phyloP scores from a whole-genome alignment of 495 filamentous ascomycete species.

The Oidiodendron maius region DNA sequence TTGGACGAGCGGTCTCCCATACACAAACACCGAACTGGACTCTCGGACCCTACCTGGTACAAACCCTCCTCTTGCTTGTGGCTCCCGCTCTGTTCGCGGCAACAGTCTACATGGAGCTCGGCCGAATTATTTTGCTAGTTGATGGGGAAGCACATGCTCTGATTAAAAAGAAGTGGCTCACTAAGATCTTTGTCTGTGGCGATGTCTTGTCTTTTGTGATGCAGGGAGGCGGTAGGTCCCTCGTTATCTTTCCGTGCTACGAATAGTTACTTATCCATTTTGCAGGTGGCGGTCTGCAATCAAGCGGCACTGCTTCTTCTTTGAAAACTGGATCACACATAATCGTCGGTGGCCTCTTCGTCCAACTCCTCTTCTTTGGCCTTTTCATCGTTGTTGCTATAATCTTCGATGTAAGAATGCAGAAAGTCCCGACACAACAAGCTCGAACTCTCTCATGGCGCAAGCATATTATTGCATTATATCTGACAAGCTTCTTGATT shows the following conservation, averaged over 20 bases:
- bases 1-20: conserved; percentile 31
- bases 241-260: not conserved
- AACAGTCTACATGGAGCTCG: conserved; percentile 46
- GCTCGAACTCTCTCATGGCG: not conserved
- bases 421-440: conserved; percentile 9
- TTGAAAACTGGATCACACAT: conserved; percentile 23
- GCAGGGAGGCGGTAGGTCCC: conserved; percentile 25
- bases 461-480: conserved; percentile 30
- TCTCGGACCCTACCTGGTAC: conserved; percentile 35
- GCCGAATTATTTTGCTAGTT: conserved; percentile 32
- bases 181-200: conserved; percentile 36
- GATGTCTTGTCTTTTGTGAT: conserved; percentile 37
- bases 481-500: conserved; percentile 46
- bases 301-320: not conserved
- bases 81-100: conserved; percentile 45
- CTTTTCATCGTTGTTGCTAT: conserved; percentile 38
- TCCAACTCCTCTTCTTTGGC: conserved; percentile 45
- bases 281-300: conserved; percentile 19
- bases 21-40: conserved; percentile 23
- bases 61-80: conserved; percentile 37
- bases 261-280: not conserved
- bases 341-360: conserved; percentile 34
- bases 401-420: conserved; percentile 25
- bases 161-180: conserved; percentile 29
- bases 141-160: conserved; percentile 33